Conservation (phyloP, 148 eudicot species). For the Vaccinium darrowii region DNA sequence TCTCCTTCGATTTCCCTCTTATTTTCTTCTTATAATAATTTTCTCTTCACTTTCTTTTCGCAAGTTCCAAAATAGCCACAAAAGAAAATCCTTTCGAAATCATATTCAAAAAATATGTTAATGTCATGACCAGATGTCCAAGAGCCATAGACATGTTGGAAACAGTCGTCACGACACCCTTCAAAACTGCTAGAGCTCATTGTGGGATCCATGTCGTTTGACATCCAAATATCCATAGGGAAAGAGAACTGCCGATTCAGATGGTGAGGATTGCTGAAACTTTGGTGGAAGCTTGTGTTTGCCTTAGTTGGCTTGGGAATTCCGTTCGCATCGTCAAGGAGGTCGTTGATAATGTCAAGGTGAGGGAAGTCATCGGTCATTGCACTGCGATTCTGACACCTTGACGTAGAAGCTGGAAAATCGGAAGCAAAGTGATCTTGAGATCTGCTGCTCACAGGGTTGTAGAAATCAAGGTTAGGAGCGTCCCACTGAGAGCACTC, state of each 20-base stretch:
- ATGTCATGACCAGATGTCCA: no score
- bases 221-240: no score
- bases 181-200: no score
- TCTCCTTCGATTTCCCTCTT: no score
- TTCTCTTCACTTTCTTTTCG: no score
- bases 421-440: constrained; percentile 44
- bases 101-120: no score
- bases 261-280: constrained; percentile 35
- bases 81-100: no score
- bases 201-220: no score
- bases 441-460: constrained; percentile 30
- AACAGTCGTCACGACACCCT: no score
- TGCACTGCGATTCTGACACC: constrained; percentile 48
- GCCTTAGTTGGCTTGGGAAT: constrained; percentile 25
- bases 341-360: constrained; percentile 62
- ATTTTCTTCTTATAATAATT: no score
- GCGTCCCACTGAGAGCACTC: constrained; percentile 44
- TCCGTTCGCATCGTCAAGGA: constrained; percentile 76
- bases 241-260: constrained; percentile 16
- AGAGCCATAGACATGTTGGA: not conserved
- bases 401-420: constrained; percentile 46
- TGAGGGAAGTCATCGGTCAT: constrained; percentile 75
- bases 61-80: no score
- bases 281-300: constrained; percentile 31
- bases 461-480: constrained; percentile 35